Evolutionary conservation across 371 early-diverging fungal genomes (phyloP).

Genomic region (Actinomucor elegans): DNA sequence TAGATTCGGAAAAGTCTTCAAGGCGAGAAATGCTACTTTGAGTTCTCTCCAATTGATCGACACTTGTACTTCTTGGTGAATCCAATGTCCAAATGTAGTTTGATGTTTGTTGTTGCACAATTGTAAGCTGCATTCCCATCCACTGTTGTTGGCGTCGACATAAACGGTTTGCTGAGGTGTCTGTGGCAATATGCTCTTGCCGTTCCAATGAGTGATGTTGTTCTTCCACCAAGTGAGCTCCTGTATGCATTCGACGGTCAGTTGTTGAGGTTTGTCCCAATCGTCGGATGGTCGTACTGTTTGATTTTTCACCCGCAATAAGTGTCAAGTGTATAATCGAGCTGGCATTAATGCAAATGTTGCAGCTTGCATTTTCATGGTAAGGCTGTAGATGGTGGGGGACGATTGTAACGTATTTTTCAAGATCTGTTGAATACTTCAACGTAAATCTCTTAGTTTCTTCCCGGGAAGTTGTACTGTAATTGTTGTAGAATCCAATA

Average conservation of each 20-base stretch:
- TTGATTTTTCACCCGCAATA: constrained; percentile 1
- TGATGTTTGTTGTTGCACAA: not conserved
- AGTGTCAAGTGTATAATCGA: constrained; percentile 11
- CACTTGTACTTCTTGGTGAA: not conserved
- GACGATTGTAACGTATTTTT: constrained; percentile 4
- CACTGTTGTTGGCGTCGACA: constrained; percentile 17
- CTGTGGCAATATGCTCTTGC: not conserved
- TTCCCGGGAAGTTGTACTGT: not conserved
- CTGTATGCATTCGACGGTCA: not conserved
- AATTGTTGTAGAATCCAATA: not conserved
- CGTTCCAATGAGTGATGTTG: constrained; percentile 9
- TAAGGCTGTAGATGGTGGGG: constrained; percentile 13
- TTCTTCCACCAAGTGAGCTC: constrained; percentile 6
- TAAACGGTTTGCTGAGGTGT: constrained; percentile 1
- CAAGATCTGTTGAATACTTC: constrained; percentile 12
- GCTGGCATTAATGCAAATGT: constrained; percentile 15
- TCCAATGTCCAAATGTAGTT: constrained; percentile 15
- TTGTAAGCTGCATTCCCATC: constrained; percentile 10
- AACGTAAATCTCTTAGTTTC: constrained; percentile 22
- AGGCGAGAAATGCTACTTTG: no score
- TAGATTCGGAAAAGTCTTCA: not conserved
- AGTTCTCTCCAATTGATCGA: constrained; percentile 26
- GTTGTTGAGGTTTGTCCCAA: not conserved
- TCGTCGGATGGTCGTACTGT: not conserved
- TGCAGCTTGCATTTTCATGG: constrained; percentile 16